phyloP scores from a whole-genome alignment of 2,329 filamentous ascomycete genomes.

The Talaromyces marneffei region DNA sequence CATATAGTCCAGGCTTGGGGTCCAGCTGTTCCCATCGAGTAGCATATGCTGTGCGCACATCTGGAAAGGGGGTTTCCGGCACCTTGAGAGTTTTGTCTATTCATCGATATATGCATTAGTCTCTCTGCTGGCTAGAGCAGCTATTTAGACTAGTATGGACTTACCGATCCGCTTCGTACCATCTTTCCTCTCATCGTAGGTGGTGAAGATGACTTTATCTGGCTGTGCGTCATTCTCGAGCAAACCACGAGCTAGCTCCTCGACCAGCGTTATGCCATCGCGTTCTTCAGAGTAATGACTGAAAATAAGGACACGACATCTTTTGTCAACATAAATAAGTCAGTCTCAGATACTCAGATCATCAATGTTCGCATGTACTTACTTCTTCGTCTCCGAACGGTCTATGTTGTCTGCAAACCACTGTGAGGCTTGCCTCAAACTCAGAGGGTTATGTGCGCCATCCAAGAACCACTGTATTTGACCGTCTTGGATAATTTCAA shows the following conservation, averaged over 20 bases:
- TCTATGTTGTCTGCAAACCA: conserved; percentile 31
- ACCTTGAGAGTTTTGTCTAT: conserved; percentile 20
- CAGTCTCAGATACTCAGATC: neutral
- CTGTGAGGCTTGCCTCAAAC: conserved; percentile 31
- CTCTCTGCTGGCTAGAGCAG: too few relatives aligned
- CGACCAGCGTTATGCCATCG: conserved; percentile 22
- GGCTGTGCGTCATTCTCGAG: conserved; percentile 16
- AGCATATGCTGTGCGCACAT: conserved; percentile 22
- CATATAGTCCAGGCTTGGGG: conserved; percentile 18
- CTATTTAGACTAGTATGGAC: too few relatives aligned
- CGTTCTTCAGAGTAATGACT: conserved; percentile 28
- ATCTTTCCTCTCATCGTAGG: conserved; percentile 24
- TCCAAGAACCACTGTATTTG: conserved; percentile 36
- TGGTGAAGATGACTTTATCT: conserved; percentile 28
- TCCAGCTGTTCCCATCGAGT: conserved; percentile 21
- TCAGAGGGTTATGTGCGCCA: conserved; percentile 41
- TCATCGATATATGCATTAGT: neutral
- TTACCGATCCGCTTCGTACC: conserved; percentile 21
- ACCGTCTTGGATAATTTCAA: conserved; percentile 25
- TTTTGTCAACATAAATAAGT: conserved; percentile 4
- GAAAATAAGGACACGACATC: conserved; percentile 27
- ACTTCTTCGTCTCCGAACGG: neutral
- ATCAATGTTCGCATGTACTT: neutral
- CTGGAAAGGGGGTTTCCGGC: conserved; percentile 17
- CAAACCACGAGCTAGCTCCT: conserved; percentile 19